Evolutionary conservation across 2,329 filamentous ascomycete species (phyloP).

Genomic region (Waltergamsia citrina): DNA sequence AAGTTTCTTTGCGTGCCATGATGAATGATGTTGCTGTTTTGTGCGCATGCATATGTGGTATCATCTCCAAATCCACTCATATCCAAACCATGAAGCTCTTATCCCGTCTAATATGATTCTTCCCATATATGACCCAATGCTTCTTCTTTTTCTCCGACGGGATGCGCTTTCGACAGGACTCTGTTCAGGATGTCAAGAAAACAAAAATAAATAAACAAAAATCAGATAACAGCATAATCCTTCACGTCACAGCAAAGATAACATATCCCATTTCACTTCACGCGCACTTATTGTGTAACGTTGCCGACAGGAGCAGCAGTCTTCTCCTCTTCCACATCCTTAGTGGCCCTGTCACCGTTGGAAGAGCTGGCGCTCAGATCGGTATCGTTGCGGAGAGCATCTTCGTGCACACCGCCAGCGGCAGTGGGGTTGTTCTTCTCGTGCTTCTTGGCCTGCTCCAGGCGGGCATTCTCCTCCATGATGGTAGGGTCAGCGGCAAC

Average conservation of each 20-base stretch:
- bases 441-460: conserved; percentile 4
- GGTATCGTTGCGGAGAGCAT: not conserved
- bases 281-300: too few relatives aligned
- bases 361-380: not conserved
- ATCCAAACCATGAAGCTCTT: too few relatives aligned
- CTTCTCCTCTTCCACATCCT: too few relatives aligned
- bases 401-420: not conserved
- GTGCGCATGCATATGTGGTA: not conserved
- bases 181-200: too few relatives aligned
- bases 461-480: conserved; percentile 4
- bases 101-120: not conserved
- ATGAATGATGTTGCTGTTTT: too few relatives aligned
- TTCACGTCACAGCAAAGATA: too few relatives aligned
- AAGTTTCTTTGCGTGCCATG: too few relatives aligned
- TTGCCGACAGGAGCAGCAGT: too few relatives aligned
- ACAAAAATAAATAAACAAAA: too few relatives aligned
- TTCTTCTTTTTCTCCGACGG: not conserved
- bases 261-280: too few relatives aligned
- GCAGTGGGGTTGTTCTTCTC: conserved; percentile 1
- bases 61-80: not conserved
- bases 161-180: too few relatives aligned
- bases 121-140: not conserved
- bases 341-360: not conserved
- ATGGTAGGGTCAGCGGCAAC: conserved; percentile 5
- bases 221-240: too few relatives aligned